A percentile compares a stretch with the other conserved stretches of the same genome.
phyloP scores from a whole-genome alignment of 2,329 filamentous ascomycete genomes.

The Eutypa lata region DNA sequence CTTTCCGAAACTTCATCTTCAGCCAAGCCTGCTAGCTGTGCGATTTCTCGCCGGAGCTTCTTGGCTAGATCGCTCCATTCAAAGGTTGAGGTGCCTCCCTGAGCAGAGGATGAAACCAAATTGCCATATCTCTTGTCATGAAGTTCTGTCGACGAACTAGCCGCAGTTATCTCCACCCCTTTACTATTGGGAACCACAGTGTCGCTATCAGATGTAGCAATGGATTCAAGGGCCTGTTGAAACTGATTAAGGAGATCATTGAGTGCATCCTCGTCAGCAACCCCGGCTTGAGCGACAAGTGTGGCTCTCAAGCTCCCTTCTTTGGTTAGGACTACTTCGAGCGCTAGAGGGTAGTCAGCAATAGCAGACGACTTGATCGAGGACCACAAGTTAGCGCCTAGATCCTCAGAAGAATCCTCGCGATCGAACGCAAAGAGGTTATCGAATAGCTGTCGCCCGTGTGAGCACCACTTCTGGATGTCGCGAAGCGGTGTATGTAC shows the following conservation, averaged over 20 bases:
- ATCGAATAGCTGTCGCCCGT: slow-evolving; percentile 66
- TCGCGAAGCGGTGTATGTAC: slow-evolving; percentile 77
- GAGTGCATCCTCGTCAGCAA: slow-evolving; percentile 31
- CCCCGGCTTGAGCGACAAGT: slow-evolving; percentile 53
- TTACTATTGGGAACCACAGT: background rate
- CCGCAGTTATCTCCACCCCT: background rate
- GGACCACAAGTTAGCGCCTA: slow-evolving; percentile 49
- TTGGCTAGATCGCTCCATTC: slow-evolving; percentile 56
- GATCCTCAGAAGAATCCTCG: slow-evolving; percentile 28
- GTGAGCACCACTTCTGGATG: slow-evolving; percentile 74
- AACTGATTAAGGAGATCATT: slow-evolving; percentile 38
- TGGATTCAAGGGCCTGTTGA: slow-evolving; percentile 23
- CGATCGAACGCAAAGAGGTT: slow-evolving; percentile 79
- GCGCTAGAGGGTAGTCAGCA: slow-evolving; percentile 72
- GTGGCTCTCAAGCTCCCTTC: slow-evolving; percentile 51
- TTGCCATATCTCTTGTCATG: background rate
- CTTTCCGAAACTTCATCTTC: slow-evolving; percentile 49
- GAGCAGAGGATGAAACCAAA: background rate
- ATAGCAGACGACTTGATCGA: slow-evolving; percentile 43
- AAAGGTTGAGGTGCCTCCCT: slow-evolving; percentile 34
- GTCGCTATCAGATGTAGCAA: slow-evolving; percentile 14
- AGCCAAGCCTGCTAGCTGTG: slow-evolving; percentile 55
- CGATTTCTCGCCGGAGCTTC: slow-evolving; percentile 59
- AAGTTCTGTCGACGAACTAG: background rate
- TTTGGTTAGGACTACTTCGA: slow-evolving; percentile 62